These are phyloP conservation scores for Boletus edulis DNA, from an alignment of 768 basidiomycete species.

Conservation along the genomic window DNA sequence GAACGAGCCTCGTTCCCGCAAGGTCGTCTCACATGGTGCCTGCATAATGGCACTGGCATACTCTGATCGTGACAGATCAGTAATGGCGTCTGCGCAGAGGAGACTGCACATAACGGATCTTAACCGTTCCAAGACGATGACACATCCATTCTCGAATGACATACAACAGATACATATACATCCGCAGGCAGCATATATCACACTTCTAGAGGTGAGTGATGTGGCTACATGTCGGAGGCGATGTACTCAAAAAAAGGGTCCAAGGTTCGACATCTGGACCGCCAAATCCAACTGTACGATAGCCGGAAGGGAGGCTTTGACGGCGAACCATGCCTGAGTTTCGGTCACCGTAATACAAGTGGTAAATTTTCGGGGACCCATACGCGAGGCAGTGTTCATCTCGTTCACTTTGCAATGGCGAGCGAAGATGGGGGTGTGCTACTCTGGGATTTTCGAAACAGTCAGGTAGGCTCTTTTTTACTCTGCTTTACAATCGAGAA, in stretches of 20 bases:
- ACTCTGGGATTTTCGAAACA: conserved; percentile 51
- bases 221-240: conserved; percentile 10
- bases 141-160: conserved; percentile 36
- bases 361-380: conserved; percentile 25
- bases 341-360: conserved; percentile 38
- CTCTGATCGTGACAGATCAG: conserved; percentile 29
- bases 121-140: conserved; percentile 29
- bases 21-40: conserved; percentile 30
- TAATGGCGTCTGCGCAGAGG: conserved; percentile 37
- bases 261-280: conserved; percentile 48
- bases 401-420: conserved; percentile 44
- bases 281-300: conserved; percentile 51
- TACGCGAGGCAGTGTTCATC: conserved; percentile 39
- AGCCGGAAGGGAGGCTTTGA: conserved; percentile 38
- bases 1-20: conserved; percentile 23
- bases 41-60: conserved; percentile 40
- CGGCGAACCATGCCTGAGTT: conserved; percentile 40
- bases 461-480: conserved; percentile 35
- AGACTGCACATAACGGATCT: conserved; percentile 39
- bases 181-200: conserved; percentile 40
- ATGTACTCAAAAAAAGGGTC: conserved; percentile 7
- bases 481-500: conserved; percentile 4
- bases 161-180: conserved; percentile 47
- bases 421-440: conserved; percentile 43
- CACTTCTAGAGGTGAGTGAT: conserved; percentile 46